Evolutionary conservation across 192 early-diverging fungal species (phyloP).

Genomic region (Helicostylum pulchrum): DNA sequence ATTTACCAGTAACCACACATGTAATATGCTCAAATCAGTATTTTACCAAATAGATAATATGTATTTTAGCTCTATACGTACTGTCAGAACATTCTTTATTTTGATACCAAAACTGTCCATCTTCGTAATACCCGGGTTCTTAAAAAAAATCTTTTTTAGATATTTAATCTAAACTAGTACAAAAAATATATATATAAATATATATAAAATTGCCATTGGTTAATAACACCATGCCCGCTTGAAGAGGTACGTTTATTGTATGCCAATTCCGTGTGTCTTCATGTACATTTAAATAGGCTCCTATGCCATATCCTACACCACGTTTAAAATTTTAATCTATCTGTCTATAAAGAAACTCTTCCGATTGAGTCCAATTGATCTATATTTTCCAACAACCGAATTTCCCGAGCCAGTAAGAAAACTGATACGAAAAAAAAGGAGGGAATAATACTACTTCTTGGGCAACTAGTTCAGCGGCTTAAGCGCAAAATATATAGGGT

Average conservation of each 20-base stretch:
- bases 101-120: slow-evolving; percentile 93
- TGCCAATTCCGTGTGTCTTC: slow-evolving; percentile 86
- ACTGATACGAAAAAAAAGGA: too few species aligned
- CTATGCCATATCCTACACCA: slow-evolving; percentile 96
- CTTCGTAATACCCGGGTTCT: slow-evolving; percentile 95
- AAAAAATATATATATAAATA: not conserved
- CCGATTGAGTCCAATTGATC: slow-evolving; percentile 83
- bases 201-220: slow-evolving; percentile 63
- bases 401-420: too few species aligned
- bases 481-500: too few species aligned
- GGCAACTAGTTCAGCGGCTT: too few species aligned
- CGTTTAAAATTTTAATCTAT: slow-evolving; percentile 94
- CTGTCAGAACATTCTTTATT: slow-evolving; percentile 88
- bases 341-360: slow-evolving; percentile 78
- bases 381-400: too few species aligned
- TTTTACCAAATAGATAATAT: slow-evolving; percentile 78
- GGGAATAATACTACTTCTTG: too few species aligned
- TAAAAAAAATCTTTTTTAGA: not conserved
- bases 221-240: slow-evolving; percentile 87
- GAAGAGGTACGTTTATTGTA: slow-evolving; percentile 71
- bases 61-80: slow-evolving; percentile 67
- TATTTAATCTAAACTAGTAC: not conserved
- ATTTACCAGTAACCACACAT: slow-evolving; percentile 82
- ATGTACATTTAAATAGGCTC: slow-evolving; percentile 89
- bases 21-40: slow-evolving; percentile 87